These are phyloP conservation scores for Suillus tomentosus DNA, from an alignment of 768 basidiomycete genomes.

Conservation along the genomic window DNA sequence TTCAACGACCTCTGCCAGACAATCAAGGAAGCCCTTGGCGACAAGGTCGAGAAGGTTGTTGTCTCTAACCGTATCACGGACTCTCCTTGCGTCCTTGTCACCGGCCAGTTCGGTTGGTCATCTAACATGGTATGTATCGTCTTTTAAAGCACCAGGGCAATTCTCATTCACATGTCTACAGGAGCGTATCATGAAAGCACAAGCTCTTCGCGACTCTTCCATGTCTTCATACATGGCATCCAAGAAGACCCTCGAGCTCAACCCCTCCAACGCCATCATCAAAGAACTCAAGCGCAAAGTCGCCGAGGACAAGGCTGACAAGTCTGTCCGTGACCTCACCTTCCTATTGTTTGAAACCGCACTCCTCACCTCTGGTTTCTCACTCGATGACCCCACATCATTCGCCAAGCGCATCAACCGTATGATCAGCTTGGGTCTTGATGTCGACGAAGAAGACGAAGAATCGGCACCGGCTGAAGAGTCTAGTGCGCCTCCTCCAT, in stretches of 20 bases:
- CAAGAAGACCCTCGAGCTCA: constrained; percentile 97
- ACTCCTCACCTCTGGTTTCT: constrained; percentile 92
- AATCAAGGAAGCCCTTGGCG: constrained; percentile 98
- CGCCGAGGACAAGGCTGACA: constrained; percentile 96
- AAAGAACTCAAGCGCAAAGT: constrained; percentile 97
- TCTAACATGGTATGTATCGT: constrained; percentile 84
- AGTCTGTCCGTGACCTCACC: constrained; percentile 96
- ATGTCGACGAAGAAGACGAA: constrained; percentile 79
- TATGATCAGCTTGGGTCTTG: constrained; percentile 91
- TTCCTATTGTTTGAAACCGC: constrained; percentile 97
- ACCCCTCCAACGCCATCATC: constrained; percentile 89
- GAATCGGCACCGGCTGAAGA: constrained; percentile 45
- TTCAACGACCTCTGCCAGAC: constrained; percentile 89
- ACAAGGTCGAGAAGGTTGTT: constrained; percentile 99
- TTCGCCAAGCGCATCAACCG: constrained; percentile 97
- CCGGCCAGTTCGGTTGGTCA: constrained; percentile 99
- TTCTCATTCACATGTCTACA: constrained; percentile 27
- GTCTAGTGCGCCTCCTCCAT: constrained; percentile 50
- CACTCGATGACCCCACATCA: constrained; percentile 91
- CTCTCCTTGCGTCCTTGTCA: constrained; percentile 96
- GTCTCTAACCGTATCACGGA: constrained; percentile 97
- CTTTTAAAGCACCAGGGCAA: background rate
- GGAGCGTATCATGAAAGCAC: constrained; percentile 99
- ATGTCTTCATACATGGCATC: constrained; percentile 99
- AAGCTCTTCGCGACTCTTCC: constrained; percentile 92